phyloP scores from a whole-genome alignment of 805 yeast genomes.

The Myxozyma geophila region DNA sequence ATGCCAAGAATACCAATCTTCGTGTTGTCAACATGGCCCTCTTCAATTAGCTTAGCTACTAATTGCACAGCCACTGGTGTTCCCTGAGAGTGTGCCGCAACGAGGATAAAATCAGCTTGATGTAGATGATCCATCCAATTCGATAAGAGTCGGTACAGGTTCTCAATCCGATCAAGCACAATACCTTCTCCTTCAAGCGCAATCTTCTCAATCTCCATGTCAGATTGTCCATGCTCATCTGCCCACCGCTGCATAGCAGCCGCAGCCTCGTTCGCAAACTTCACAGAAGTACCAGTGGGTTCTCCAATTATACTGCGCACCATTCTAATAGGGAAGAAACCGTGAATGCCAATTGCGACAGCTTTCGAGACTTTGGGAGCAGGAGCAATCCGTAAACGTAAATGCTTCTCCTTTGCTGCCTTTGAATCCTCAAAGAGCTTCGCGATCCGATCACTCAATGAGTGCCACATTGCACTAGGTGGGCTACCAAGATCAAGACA shows the following conservation, averaged over 20 bases:
- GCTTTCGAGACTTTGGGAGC: slow-evolving; percentile 50
- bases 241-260: slow-evolving; percentile 73
- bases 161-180: slow-evolving; percentile 81
- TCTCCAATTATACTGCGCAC: slow-evolving; percentile 87
- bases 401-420: neutral
- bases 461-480: slow-evolving; percentile 17
- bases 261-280: slow-evolving; percentile 91
- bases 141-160: slow-evolving; percentile 70
- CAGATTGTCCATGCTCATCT: slow-evolving; percentile 44
- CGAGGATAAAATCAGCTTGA: slow-evolving; percentile 79
- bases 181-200: slow-evolving; percentile 95
- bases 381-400: slow-evolving; percentile 15
- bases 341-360: slow-evolving; percentile 91
- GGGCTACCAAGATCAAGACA: slow-evolving; percentile 17
- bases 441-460: slow-evolving; percentile 18
- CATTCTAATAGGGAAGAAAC: slow-evolving; percentile 89
- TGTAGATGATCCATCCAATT: slow-evolving; percentile 64
- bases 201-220: slow-evolving; percentile 75
- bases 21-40: slow-evolving; percentile 52
- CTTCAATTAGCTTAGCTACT: slow-evolving; percentile 71
- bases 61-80: slow-evolving; percentile 86
- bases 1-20: slow-evolving; percentile 78
- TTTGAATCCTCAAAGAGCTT: slow-evolving; percentile 11
- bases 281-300: slow-evolving; percentile 93
- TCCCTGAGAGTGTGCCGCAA: slow-evolving; percentile 96